Evolutionary conservation across 108 stramenopile genomes (phyloP).

Genomic region (Epipyxis sp.): DNA sequence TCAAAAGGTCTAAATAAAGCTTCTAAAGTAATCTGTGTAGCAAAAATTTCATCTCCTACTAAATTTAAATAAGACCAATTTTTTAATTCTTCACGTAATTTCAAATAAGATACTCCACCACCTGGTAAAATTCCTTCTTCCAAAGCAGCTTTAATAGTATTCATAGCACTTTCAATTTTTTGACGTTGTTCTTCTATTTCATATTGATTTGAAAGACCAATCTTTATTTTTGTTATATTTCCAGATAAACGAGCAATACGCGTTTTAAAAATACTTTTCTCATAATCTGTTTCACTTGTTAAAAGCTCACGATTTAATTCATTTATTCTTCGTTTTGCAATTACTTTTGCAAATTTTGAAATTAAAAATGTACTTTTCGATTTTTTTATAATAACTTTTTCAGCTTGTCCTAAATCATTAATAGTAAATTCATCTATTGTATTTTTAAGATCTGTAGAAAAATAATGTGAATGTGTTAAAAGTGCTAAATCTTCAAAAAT

Average conservation of each 20-base stretch:
- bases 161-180: background rate
- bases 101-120: background rate
- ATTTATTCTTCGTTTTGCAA: conserved; percentile 15
- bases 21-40: background rate
- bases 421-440: background rate
- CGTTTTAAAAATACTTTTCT: background rate
- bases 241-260: background rate
- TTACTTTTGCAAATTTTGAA: conserved; percentile 19
- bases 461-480: conserved; percentile 15
- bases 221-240: conserved; percentile 6
- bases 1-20: background rate
- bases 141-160: background rate
- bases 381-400: conserved; percentile 7
- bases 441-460: background rate
- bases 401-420: conserved; percentile 12
- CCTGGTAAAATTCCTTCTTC: background rate
- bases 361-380: conserved; percentile 21
- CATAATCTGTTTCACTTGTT: background rate
- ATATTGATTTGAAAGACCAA: background rate
- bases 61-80: conserved; percentile 6
- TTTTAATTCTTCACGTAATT: background rate
- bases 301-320: background rate
- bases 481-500: conserved; percentile 26
- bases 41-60: background rate
- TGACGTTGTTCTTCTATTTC: background rate